Percentiles rank a stretch among this genome's conserved stretches.
Evolutionary conservation across 73 alveolate genomes (phyloP).

Genomic region (Paramecium sonneborni): DNA sequence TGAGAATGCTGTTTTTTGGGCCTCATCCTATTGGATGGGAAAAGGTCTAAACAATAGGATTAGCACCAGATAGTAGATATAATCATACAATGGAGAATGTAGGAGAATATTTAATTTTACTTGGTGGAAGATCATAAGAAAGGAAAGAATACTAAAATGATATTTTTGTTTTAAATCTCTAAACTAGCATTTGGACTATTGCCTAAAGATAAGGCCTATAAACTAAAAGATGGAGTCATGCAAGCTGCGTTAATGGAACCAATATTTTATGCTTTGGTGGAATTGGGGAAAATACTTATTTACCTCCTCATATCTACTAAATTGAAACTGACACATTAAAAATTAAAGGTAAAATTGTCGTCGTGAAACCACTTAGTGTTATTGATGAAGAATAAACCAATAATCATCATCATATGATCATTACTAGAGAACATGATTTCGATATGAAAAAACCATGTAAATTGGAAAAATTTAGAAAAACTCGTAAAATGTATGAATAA

Average conservation of each 20-base stretch:
- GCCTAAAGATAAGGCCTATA: background rate
- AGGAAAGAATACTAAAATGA: background rate
- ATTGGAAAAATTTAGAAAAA: slow-evolving; percentile 22
- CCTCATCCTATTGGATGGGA: slow-evolving; percentile 24
- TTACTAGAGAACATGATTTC: slow-evolving; percentile 2
- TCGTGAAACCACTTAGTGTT: background rate
- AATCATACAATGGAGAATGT: slow-evolving; percentile 53
- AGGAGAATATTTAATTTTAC: background rate
- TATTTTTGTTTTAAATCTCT: background rate
- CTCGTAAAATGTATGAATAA: background rate
- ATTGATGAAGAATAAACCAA: background rate
- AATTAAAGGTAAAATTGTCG: slow-evolving; percentile 30
- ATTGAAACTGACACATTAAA: slow-evolving; percentile 26
- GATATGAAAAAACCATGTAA: slow-evolving; percentile 28
- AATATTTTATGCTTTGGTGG: slow-evolving; percentile 32
- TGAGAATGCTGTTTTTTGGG: slow-evolving; percentile 14
- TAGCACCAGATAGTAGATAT: slow-evolving; percentile 22
- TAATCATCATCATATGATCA: background rate
- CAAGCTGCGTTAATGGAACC: background rate
- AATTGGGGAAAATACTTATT: background rate
- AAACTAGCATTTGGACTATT: background rate
- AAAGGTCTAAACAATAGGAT: background rate
- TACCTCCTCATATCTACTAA: slow-evolving; percentile 24
- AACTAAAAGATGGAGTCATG: slow-evolving; percentile 54
- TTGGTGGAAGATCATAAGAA: slow-evolving; percentile 24